These are phyloP conservation scores for Arthrobotrys megalospora DNA, from an alignment of 2,329 filamentous ascomycete genomes.

Conservation along the genomic window DNA sequence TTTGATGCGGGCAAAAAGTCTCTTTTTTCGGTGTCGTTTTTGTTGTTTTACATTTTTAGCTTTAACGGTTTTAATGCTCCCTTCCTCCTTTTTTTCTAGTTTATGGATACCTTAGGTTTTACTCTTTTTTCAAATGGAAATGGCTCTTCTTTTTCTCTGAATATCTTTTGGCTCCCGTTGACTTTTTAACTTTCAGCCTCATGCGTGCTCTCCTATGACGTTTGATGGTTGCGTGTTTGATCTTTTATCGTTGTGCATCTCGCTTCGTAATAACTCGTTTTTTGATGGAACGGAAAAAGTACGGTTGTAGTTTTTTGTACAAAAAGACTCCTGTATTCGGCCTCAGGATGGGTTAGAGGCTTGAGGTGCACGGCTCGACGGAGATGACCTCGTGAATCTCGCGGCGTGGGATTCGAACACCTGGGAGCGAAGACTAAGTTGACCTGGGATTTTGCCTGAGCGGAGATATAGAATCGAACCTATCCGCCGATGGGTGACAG, in stretches of 20 bases:
- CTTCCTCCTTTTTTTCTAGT: background rate
- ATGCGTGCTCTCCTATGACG: conserved; percentile 23
- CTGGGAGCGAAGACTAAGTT: background rate
- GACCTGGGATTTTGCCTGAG: conserved; percentile 4
- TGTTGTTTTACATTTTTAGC: conserved; percentile 3
- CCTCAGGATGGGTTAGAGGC: background rate
- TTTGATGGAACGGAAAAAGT: conserved; percentile 9
- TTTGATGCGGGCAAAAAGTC: conserved; percentile 7
- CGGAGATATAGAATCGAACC: conserved; percentile 10
- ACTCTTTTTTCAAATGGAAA: conserved; percentile 16
- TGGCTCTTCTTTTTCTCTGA: conserved; percentile 7
- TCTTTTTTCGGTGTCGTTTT: background rate
- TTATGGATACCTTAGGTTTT: conserved; percentile 25
- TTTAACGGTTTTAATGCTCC: conserved; percentile 28
- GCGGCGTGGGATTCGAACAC: conserved; percentile 3
- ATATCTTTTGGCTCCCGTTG: conserved; percentile 13
- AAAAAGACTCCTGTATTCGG: conserved; percentile 22
- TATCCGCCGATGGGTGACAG: background rate
- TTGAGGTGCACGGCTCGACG: background rate
- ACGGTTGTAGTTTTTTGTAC: conserved; percentile 14
- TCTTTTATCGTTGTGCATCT: conserved; percentile 2
- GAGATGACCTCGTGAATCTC: conserved; percentile 3
- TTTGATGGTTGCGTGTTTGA: conserved; percentile 24
- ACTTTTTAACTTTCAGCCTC: background rate
- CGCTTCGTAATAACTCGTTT: conserved; percentile 6